A percentile compares a stretch with the other conserved stretches of the same genome.
phyloP scores from a whole-genome alignment of 495 filamentous ascomycete genomes.

The Stereocaulon alpinum region DNA sequence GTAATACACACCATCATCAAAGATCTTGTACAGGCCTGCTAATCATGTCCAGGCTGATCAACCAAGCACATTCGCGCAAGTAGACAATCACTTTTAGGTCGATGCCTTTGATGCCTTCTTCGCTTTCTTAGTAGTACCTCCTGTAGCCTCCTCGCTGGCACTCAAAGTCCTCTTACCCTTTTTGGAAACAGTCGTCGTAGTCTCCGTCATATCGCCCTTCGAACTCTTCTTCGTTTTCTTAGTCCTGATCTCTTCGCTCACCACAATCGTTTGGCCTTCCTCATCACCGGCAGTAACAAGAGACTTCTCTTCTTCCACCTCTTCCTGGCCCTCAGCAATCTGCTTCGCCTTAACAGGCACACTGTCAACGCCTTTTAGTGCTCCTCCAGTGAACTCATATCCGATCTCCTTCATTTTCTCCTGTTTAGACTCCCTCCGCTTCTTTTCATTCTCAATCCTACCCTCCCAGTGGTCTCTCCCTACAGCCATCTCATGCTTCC shows the following conservation, averaged over 20 bases:
- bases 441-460: conserved; percentile 58
- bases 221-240: conserved; percentile 28
- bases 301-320: conserved; percentile 25
- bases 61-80: neutral
- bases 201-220: conserved; percentile 30
- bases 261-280: conserved; percentile 25
- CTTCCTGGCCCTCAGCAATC: neutral
- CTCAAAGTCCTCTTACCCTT: conserved; percentile 19
- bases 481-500: conserved; percentile 55
- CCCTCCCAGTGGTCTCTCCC: conserved; percentile 67
- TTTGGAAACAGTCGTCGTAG: conserved; percentile 15
- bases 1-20: neutral
- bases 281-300: conserved; percentile 20
- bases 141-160: conserved; percentile 5
- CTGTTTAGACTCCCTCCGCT: conserved; percentile 51
- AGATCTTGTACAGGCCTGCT: neutral
- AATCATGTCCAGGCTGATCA: neutral
- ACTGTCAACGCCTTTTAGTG: conserved; percentile 55
- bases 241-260: conserved; percentile 20
- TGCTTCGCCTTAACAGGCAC: conserved; percentile 34
- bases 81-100: conserved; percentile 23
- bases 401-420: conserved; percentile 69
- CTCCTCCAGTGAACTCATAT: conserved; percentile 72
- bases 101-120: conserved; percentile 29
- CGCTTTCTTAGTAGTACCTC: conserved; percentile 18